Percentiles rank a stretch among this genome's conserved stretches.
These are phyloP conservation scores for Cladosporium sp. DNA, from an alignment of 2,329 filamentous ascomycete species.

Conservation along the genomic window DNA sequence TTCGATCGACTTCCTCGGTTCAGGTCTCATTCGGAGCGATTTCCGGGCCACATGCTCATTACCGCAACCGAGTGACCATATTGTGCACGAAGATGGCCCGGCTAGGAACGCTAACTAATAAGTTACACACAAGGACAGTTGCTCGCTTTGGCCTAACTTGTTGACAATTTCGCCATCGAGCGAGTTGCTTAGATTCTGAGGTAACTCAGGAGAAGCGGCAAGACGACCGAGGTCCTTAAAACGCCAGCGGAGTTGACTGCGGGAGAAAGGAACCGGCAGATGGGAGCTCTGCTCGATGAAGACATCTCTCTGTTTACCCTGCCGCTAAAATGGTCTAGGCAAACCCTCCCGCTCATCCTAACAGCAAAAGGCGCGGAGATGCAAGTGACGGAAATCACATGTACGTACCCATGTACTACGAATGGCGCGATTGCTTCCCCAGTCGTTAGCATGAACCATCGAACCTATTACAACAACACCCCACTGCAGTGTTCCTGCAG, in stretches of 20 bases:
- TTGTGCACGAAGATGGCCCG: too few species aligned
- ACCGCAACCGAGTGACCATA: too few species aligned
- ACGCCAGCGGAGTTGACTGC: neutral
- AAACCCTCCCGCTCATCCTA: neutral
- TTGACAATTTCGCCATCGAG: too few species aligned
- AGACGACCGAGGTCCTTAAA: neutral
- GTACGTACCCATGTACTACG: conserved; percentile 8
- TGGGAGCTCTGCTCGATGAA: neutral
- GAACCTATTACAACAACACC: conserved; percentile 6
- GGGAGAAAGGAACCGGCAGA: conserved; percentile 4
- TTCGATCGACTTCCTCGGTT: too few species aligned
- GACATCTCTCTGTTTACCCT: neutral
- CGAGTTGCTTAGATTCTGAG: too few species aligned
- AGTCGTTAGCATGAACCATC: conserved; percentile 6
- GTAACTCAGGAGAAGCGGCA: neutral
- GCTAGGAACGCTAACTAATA: too few species aligned
- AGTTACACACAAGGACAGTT: too few species aligned
- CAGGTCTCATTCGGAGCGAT: too few species aligned
- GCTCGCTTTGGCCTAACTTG: too few species aligned
- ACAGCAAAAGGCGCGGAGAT: neutral
- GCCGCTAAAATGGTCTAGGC: conserved; percentile 1
- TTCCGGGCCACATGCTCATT: too few species aligned
- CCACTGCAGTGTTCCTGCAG: conserved; percentile 12
- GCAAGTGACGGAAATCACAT: conserved; percentile 3
- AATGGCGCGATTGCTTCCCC: conserved; percentile 11